These are phyloP conservation scores for Aspergillus thermomutatus DNA, from an alignment of 2,329 filamentous ascomycete genomes.

Conservation along the genomic window DNA sequence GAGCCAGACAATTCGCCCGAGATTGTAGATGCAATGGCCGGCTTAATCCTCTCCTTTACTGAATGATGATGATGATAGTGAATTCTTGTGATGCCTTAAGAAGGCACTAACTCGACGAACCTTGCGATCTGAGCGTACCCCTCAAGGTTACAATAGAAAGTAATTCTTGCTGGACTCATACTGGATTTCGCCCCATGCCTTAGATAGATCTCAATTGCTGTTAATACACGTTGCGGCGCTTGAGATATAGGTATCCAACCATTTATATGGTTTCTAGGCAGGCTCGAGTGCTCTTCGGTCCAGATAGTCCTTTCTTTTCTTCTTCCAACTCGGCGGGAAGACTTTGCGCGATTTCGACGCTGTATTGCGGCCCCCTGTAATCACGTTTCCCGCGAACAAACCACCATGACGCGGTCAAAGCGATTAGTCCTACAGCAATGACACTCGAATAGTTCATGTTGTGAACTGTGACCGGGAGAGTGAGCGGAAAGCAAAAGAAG, in stretches of 20 bases:
- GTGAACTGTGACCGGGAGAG: conserved; percentile 43
- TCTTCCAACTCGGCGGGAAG: conserved; percentile 44
- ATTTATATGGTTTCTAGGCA: neutral
- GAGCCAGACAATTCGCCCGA: conserved; percentile 54
- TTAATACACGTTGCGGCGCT: no score
- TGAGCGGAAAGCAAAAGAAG: conserved; percentile 60
- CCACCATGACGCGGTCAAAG: conserved; percentile 35
- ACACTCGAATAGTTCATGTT: conserved; percentile 54
- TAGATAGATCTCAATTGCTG: neutral
- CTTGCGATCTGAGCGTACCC: neutral
- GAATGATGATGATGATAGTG: conserved; percentile 2
- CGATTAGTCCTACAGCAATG: conserved; percentile 35
- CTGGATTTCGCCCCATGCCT: no score
- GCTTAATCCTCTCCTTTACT: neutral
- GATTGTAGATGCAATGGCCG: conserved; percentile 18
- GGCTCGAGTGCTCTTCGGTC: neutral
- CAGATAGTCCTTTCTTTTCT: conserved; percentile 4
- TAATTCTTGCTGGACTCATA: neutral
- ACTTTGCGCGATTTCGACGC: conserved; percentile 51
- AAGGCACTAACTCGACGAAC: neutral
- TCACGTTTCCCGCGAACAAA: conserved; percentile 23
- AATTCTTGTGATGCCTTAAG: neutral
- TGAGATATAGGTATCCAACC: neutral
- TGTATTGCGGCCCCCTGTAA: conserved; percentile 40
- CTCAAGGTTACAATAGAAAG: neutral